Evolutionary conservation across 1,139 yeast species (phyloP).

Genomic region (Geotrichum aggregatum): DNA sequence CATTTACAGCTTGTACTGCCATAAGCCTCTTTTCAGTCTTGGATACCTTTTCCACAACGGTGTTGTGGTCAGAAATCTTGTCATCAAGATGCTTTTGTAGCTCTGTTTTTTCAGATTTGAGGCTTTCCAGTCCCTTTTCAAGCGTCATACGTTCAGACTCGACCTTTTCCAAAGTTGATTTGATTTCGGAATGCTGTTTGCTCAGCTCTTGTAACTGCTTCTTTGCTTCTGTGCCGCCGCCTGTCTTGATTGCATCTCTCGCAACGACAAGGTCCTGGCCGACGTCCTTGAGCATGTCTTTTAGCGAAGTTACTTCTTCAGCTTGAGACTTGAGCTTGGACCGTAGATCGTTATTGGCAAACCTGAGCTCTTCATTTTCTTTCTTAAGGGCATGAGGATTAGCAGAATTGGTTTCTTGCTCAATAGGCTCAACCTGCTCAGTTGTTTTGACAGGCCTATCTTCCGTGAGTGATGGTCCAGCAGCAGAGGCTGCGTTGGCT

Average conservation of each 20-base stretch:
- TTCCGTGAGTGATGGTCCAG: neutral
- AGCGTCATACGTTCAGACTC: neutral
- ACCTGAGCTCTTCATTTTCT: constrained; percentile 4
- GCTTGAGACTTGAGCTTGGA: neutral
- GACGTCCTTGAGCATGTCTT: constrained; percentile 18
- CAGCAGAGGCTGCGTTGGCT: constrained; percentile 12
- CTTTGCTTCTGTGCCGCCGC: neutral
- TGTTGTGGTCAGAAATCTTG: neutral
- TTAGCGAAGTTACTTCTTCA: constrained; percentile 13
- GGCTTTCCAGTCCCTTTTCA: neutral
- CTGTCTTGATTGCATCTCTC: constrained; percentile 5
- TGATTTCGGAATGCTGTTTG: neutral
- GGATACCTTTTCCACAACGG: neutral
- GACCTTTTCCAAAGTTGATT: neutral
- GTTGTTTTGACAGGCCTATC: constrained; percentile 12
- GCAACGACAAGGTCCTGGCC: constrained; percentile 17
- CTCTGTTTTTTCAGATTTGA: neutral
- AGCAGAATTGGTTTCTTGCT: neutral
- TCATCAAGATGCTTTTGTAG: constrained; percentile 6
- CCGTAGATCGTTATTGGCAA: constrained; percentile 2
- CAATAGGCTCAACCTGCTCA: constrained; percentile 14
- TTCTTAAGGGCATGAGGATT: neutral
- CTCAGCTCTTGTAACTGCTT: neutral
- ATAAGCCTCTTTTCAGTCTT: constrained; percentile 10
- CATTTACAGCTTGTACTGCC: constrained; percentile 7